Evolutionary conservation across 495 filamentous ascomycete genomes (phyloP).

Genomic region (Staphylotrichum longicolle): DNA sequence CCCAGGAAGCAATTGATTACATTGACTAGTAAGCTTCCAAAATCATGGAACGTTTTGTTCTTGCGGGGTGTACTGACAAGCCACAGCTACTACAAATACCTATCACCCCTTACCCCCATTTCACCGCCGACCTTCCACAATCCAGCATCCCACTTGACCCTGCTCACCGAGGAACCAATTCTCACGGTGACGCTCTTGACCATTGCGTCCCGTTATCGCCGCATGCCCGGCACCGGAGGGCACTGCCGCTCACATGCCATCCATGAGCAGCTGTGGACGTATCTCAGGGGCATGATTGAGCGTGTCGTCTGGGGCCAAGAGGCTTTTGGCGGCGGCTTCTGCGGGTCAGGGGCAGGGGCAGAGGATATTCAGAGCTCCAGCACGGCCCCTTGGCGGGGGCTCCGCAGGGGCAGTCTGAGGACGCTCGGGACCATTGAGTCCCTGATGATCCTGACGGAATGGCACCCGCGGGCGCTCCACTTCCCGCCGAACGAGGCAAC

Average conservation of each 20-base stretch:
- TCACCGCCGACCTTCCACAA: slow-evolving; percentile 79
- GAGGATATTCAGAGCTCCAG: slow-evolving; percentile 62
- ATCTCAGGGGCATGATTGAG: slow-evolving; percentile 89
- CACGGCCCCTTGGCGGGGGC: slow-evolving; percentile 56
- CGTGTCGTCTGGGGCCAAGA: slow-evolving; percentile 94
- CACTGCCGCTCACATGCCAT: slow-evolving; percentile 84
- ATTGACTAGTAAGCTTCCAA: slow-evolving; percentile 71
- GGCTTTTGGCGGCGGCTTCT: slow-evolving; percentile 84
- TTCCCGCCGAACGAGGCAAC: slow-evolving; percentile 84
- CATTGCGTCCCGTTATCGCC: slow-evolving; percentile 81
- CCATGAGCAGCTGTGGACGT: slow-evolving; percentile 93
- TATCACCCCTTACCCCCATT: slow-evolving; percentile 89
- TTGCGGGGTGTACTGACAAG: slow-evolving; percentile 16
- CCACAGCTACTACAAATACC: slow-evolving; percentile 77
- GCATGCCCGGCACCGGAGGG: slow-evolving; percentile 74
- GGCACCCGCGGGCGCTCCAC: slow-evolving; percentile 92
- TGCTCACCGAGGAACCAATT: slow-evolving; percentile 88
- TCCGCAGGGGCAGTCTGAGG: slow-evolving; percentile 73
- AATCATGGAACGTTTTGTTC: not conserved
- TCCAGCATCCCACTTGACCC: slow-evolving; percentile 65
- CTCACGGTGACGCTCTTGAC: slow-evolving; percentile 86
- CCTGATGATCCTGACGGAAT: slow-evolving; percentile 89
- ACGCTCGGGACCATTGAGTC: slow-evolving; percentile 93
- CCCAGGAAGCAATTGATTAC: slow-evolving; percentile 86
- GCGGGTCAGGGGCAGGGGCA: slow-evolving; percentile 71